Evolutionary conservation across 768 basidiomycete genomes (phyloP).

Genomic region (Trametes villosa): DNA sequence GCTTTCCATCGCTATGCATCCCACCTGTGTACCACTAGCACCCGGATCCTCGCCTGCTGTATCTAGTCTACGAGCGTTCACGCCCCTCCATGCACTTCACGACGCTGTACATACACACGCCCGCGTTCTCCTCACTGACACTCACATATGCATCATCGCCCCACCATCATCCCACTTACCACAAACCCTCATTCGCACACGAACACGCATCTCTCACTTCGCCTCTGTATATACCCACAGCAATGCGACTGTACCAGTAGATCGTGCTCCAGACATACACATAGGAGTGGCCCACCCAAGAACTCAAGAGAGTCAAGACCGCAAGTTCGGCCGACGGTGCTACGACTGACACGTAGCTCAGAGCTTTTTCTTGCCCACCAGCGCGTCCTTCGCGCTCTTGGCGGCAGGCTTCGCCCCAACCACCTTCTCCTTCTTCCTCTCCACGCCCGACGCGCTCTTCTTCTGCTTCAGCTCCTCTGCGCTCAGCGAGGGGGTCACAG

Average conservation of each 20-base stretch:
- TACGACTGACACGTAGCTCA: conserved; percentile 41
- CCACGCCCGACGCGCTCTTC: conserved; percentile 43
- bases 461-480: conserved; percentile 59
- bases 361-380: conserved; percentile 53
- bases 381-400: conserved; percentile 57
- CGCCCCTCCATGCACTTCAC: conserved; percentile 13
- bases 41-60: conserved; percentile 6
- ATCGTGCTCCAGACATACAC: not conserved
- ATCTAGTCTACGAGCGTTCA: conserved; percentile 11
- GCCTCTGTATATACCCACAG: conserved; percentile 5
- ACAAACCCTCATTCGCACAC: conserved; percentile 7
- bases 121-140: conserved; percentile 1
- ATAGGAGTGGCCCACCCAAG: not conserved
- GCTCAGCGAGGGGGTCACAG: conserved; percentile 15
- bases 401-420: conserved; percentile 39
- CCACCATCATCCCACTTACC: not conserved
- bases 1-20: conserved; percentile 19
- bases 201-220: not conserved
- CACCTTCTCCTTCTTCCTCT: conserved; percentile 62
- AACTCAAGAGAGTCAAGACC: not conserved
- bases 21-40: conserved; percentile 16
- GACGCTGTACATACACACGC: conserved; percentile 13
- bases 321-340: not conserved
- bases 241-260: conserved; percentile 12
- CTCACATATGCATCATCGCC: conserved; percentile 4